Base-by-base conservation (phyloP, 352 stramenopile species). In the Phytophthora pisi region DNA sequence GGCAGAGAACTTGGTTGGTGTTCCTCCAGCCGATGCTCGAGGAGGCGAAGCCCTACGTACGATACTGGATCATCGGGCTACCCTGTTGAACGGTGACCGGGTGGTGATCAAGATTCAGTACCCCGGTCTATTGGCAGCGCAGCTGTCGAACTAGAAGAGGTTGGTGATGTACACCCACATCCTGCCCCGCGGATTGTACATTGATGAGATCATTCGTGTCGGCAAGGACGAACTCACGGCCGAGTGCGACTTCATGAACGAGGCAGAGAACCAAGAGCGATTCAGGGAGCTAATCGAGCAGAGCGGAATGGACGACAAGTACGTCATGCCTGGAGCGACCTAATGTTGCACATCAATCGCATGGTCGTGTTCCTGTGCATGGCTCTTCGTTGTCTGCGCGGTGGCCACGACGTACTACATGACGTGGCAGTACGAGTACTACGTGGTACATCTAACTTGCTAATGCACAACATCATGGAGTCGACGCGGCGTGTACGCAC, bases 71-170 rank as follows among this genome's bases (percentile, higher is more conserved):
- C 97, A 99, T 79, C 81, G 88, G 40, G 98, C 88, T 15, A 97
- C 85, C 24, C 77, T 99, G 38, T 23, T 75, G n/a, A 91, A 86
- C 31, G 86, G 91, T 26, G 84, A 93, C 24, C 84, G 87, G 24
- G 97, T 99, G 23, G 97, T 97, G 11, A 91, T 99, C 66, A 99
- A 99, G 82, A 97, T 99, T 30, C 97, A 99, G 81, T 99, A 99
- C 71, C 98, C 98, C n/a, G 98, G 50, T 98, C 92, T 49, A 99
- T 99, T 61, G 96, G 98, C 75, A 99, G 93, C 50, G 98, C 54
- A 99, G 74, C 69, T 99, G 57, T 76, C 89, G 2, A 99, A 99
- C 76, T 82, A 99, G 23, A 95, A 98, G 79, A 92, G 95, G 57
- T 74, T 99, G 20, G 91, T 99, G 34, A 97, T 88, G 30, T 95